Evolutionary conservation across 805 yeast species (phyloP).

Genomic region (Metschnikowia aberdeeniae): DNA sequence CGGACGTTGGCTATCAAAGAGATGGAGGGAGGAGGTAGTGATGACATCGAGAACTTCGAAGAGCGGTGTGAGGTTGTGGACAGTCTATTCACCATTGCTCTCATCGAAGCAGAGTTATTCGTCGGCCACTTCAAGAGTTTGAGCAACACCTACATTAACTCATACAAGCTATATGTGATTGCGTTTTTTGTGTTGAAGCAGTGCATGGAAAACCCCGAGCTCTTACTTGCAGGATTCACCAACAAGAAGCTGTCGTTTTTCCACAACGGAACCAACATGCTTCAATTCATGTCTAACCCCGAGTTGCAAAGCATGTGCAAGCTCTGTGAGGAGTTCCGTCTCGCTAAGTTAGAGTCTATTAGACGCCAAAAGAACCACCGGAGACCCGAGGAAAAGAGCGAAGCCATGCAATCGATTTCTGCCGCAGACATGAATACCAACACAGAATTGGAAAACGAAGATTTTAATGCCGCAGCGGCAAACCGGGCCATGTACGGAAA

Average conservation of each 20-base stretch:
- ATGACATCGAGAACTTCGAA: constrained; percentile 4
- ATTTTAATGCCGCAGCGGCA: constrained; percentile 13
- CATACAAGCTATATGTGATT: constrained; percentile 39
- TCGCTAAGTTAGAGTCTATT: constrained; percentile 27
- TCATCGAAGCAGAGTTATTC: constrained; percentile 39
- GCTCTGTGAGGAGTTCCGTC: constrained; percentile 37
- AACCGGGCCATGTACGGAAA: constrained; percentile 18
- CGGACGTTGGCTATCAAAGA: constrained; percentile 24
- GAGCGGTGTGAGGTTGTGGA: constrained; percentile 30
- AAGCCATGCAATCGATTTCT: background rate
- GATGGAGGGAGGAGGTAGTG: constrained; percentile 2
- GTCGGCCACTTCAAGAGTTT: constrained; percentile 40
- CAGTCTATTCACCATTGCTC: constrained; percentile 27
- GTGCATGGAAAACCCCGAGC: constrained; percentile 38
- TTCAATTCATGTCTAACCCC: constrained; percentile 32
- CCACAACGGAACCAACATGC: constrained; percentile 37
- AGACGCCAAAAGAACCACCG: constrained; percentile 15
- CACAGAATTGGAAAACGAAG: background rate
- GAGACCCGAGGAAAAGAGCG: constrained; percentile 12
- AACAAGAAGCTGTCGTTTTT: constrained; percentile 23
- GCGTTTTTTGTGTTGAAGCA: constrained; percentile 38
- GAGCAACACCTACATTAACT: constrained; percentile 36
- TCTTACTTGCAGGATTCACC: constrained; percentile 29
- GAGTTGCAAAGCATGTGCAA: constrained; percentile 34
- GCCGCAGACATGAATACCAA: background rate